Conservation (phyloP, 805 yeast genomes). For the Myxozyma vanderwaltii region DNA sequence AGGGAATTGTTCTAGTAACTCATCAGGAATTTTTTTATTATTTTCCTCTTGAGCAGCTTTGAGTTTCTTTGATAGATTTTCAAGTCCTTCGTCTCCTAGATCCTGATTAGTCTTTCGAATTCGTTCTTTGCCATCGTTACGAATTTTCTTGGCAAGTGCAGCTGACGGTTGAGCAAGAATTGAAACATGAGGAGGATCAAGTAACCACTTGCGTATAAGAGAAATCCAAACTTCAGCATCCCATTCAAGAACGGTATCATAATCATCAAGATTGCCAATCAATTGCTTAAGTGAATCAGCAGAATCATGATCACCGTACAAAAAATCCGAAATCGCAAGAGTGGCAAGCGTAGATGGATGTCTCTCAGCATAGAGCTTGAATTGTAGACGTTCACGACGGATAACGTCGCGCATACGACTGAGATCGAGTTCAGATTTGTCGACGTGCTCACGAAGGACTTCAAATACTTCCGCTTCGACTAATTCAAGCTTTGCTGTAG, state of each 20-base stretch:
- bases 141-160: slow-evolving; percentile 55
- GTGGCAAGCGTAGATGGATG: slow-evolving; percentile 50
- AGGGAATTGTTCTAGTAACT: slow-evolving; percentile 60
- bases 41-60: slow-evolving; percentile 66
- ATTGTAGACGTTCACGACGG: slow-evolving; percentile 63
- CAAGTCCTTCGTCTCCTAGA: slow-evolving; percentile 64
- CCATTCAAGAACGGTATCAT: slow-evolving; percentile 64
- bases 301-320: slow-evolving; percentile 65
- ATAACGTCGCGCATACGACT: slow-evolving; percentile 66
- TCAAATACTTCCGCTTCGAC: slow-evolving; percentile 55
- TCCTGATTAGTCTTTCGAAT: slow-evolving; percentile 52
- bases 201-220: slow-evolving; percentile 55
- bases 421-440: slow-evolving; percentile 57
- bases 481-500: slow-evolving; percentile 60
- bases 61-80: slow-evolving; percentile 53
- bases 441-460: slow-evolving; percentile 57
- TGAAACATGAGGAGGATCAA: slow-evolving; percentile 64
- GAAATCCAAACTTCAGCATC: slow-evolving; percentile 64
- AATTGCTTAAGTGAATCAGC: slow-evolving; percentile 61
- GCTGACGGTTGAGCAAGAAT: slow-evolving; percentile 74
- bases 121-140: slow-evolving; percentile 54
- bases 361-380: slow-evolving; percentile 41
- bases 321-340: slow-evolving; percentile 72
- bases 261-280: slow-evolving; percentile 60
- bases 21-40: slow-evolving; percentile 75